Conservation (phyloP, 2,329 filamentous ascomycete genomes). For the Aspergillus sp. region DNA sequence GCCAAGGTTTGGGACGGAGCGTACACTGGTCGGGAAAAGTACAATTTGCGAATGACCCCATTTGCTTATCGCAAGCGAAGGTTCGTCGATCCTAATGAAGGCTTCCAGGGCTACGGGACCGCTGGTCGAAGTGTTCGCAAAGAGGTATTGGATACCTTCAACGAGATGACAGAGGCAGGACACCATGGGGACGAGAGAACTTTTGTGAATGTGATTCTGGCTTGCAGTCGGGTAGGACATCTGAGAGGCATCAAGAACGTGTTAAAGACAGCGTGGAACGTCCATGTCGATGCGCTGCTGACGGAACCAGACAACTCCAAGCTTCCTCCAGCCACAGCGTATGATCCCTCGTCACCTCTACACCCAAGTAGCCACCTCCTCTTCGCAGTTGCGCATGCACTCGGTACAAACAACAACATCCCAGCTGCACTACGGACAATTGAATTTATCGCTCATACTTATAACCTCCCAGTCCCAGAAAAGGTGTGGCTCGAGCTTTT, state of each 20-base stretch:
- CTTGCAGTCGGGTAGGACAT: constrained; percentile 48
- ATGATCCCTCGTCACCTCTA: constrained; percentile 47
- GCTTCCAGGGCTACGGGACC: constrained; percentile 27
- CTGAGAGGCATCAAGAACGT: constrained; percentile 41
- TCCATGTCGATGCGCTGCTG: constrained; percentile 42
- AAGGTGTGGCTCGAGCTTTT: constrained; percentile 61
- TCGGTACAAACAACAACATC: constrained; percentile 60
- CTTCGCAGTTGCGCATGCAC: constrained; percentile 60
- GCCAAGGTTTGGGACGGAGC: constrained; percentile 42
- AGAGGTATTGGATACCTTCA: constrained; percentile 37
- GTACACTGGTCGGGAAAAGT: constrained; percentile 34
- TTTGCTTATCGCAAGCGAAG: constrained; percentile 25
- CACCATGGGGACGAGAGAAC: constrained; percentile 46
- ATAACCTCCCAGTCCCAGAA: constrained; percentile 51
- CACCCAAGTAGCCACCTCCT: constrained; percentile 56
- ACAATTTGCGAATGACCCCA: constrained; percentile 31
- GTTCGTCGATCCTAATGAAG: constrained; percentile 7
- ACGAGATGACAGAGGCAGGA: constrained; percentile 42
- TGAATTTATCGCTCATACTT: constrained; percentile 55
- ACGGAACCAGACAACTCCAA: constrained; percentile 24
- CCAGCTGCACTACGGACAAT: constrained; percentile 53
- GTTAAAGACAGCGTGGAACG: constrained; percentile 48
- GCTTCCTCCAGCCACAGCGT: constrained; percentile 31
- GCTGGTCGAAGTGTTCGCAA: constrained; percentile 26
- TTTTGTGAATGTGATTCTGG: constrained; percentile 48